Evolutionary conservation across 2,329 filamentous ascomycete genomes (phyloP).

Genomic region (Trichoderma lentiforme): DNA sequence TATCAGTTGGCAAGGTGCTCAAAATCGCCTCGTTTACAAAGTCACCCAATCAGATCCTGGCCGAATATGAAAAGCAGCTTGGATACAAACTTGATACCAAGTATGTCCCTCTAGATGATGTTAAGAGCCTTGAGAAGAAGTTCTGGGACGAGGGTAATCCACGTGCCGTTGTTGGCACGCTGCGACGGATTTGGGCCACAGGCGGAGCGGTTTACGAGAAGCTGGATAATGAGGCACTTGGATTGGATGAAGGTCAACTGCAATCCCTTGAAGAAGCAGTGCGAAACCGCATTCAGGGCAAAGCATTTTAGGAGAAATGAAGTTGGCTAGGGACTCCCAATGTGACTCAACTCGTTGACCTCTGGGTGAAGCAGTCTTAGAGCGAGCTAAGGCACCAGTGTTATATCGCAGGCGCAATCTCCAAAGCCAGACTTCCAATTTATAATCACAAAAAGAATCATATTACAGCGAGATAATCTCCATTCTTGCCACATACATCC

Average conservation of each 20-base stretch:
- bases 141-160: conserved; percentile 54
- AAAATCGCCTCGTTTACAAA: conserved; percentile 70
- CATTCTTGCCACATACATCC: neutral
- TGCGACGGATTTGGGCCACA: conserved; percentile 69
- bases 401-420: neutral
- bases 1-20: conserved; percentile 53
- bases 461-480: neutral
- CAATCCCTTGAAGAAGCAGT: conserved; percentile 37
- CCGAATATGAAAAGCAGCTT: conserved; percentile 67
- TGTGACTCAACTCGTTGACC: neutral
- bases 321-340: neutral
- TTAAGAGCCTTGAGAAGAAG: conserved; percentile 56
- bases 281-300: neutral
- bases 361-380: neutral
- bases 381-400: neutral
- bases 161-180: conserved; percentile 53
- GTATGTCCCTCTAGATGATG: conserved; percentile 44
- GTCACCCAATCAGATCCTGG: conserved; percentile 59
- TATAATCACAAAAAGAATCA: neutral
- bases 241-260: conserved; percentile 43
- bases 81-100: conserved; percentile 43
- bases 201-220: conserved; percentile 68
- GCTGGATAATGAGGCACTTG: conserved; percentile 62
- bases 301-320: neutral
- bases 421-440: neutral